Conservation (phyloP, 1,284 basidiomycete genomes). For the Fomes fomentarius region DNA sequence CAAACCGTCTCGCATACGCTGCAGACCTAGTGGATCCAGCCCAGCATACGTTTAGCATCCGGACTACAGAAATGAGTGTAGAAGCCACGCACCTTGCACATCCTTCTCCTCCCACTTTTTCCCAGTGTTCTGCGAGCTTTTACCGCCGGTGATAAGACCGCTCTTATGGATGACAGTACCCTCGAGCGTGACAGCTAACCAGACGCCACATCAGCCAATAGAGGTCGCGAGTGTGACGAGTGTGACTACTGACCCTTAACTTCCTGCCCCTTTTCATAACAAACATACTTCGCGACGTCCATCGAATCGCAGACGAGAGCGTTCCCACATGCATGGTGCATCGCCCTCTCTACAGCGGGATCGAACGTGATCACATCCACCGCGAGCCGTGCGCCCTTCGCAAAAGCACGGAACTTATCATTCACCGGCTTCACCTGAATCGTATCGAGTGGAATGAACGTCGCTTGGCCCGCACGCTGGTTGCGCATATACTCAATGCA, state of each 20-base stretch:
- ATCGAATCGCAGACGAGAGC: constrained; percentile 94
- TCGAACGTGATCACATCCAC: constrained; percentile 95
- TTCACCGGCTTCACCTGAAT: constrained; percentile 94
- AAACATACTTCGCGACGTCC: constrained; percentile 89
- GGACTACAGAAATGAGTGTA: too few relatives aligned
- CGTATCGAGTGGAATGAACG: constrained; percentile 96
- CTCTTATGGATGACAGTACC: constrained; percentile 98
- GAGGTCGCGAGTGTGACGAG: neutral
- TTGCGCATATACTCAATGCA: constrained; percentile 99
- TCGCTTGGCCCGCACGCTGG: constrained; percentile 93
- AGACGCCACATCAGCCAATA: neutral
- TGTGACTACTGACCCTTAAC: constrained; percentile 77
- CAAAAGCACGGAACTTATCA: constrained; percentile 92
- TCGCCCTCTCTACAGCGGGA: constrained; percentile 85
- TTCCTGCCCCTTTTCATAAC: constrained; percentile 93
- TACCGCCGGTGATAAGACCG: constrained; percentile 95
- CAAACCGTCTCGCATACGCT: constrained; percentile 74
- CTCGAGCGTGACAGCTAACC: constrained; percentile 90
- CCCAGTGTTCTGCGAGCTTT: constrained; percentile 68
- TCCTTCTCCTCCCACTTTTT: constrained; percentile 96
- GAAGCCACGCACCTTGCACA: constrained; percentile 79
- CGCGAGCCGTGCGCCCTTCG: constrained; percentile 89
- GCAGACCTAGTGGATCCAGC: too few relatives aligned
- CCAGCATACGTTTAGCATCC: too few relatives aligned
- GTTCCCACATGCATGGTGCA: constrained; percentile 96